Evolutionary conservation across 495 filamentous ascomycete species (phyloP).

Genomic region (Penicillium chermesinum): DNA sequence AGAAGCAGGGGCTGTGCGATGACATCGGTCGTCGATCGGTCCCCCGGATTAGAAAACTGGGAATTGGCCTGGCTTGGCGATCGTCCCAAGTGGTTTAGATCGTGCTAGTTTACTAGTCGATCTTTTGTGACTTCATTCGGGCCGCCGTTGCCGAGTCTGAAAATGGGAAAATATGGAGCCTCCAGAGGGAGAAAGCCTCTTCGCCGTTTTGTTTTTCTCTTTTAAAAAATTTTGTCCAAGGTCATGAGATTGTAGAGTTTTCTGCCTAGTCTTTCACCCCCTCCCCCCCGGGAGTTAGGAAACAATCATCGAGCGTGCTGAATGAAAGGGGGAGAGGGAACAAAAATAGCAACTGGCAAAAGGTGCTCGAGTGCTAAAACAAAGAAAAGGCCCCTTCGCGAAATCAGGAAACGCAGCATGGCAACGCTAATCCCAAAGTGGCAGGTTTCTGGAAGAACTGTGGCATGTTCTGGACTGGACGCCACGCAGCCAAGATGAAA

Average conservation of each 20-base stretch:
- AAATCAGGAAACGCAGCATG: neutral
- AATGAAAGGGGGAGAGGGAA: too few relatives aligned
- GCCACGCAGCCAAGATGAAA: slow-evolving; percentile 6
- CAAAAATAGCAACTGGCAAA: too few relatives aligned
- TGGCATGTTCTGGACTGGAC: neutral
- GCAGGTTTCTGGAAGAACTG: neutral
- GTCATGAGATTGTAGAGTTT: too few relatives aligned
- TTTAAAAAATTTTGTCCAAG: too few relatives aligned
- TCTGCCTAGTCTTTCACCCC: too few relatives aligned
- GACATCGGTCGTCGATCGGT: slow-evolving; percentile 12
- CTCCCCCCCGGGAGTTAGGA: too few relatives aligned
- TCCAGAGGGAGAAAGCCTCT: neutral
- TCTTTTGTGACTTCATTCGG: neutral
- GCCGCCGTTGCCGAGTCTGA: neutral
- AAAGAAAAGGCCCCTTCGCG: neutral
- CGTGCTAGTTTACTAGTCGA: neutral
- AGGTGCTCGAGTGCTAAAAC: too few relatives aligned
- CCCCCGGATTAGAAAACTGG: slow-evolving; percentile 6
- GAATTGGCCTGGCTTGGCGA: neutral
- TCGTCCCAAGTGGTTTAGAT: neutral
- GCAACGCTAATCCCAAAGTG: neutral
- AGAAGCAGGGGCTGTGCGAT: slow-evolving; percentile 19
- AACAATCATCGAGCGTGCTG: too few relatives aligned
- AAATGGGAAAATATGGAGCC: neutral
- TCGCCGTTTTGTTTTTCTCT: too few relatives aligned